A percentile compares a stretch with the other conserved stretches of the same genome.
phyloP scores from a whole-genome alignment of 805 yeast genomes.

The Metschnikowia hibisci region DNA sequence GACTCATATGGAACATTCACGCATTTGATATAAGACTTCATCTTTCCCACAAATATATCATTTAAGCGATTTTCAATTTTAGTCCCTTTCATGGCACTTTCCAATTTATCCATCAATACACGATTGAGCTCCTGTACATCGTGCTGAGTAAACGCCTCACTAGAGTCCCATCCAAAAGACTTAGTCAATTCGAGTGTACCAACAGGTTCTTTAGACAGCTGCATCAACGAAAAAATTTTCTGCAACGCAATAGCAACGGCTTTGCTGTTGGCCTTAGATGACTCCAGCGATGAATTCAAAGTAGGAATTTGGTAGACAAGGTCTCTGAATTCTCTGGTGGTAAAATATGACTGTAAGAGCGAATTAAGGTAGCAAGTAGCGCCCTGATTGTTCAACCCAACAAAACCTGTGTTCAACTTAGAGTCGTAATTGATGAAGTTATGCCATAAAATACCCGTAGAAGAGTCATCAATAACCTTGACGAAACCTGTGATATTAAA shows the following conservation, averaged over 20 bases:
- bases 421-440: conserved; percentile 82
- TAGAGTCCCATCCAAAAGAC: conserved; percentile 96
- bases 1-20: conserved; percentile 91
- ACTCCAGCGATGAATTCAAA: conserved; percentile 19
- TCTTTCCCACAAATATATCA: conserved; percentile 90
- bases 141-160: conserved; percentile 95
- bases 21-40: conserved; percentile 93
- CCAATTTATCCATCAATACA: conserved; percentile 90
- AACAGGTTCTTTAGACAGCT: conserved; percentile 68
- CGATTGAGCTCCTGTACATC: conserved; percentile 97
- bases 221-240: conserved; percentile 76
- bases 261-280: conserved; percentile 29
- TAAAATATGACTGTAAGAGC: conserved; percentile 81
- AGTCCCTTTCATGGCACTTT: conserved; percentile 86
- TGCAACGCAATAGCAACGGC: conserved; percentile 80
- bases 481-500: conserved; percentile 75
- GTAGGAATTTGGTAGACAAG: conserved; percentile 91
- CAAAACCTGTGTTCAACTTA: conserved; percentile 81
- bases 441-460: conserved; percentile 94
- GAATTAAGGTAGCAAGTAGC: conserved; percentile 98
- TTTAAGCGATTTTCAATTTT: conserved; percentile 54
- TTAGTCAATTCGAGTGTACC: conserved; percentile 84
- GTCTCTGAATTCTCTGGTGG: conserved; percentile 76
- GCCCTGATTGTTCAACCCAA: conserved; percentile 93
- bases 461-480: conserved; percentile 71